Conservation (phyloP, 495 filamentous ascomycete species). For the Usnea hakonensis region DNA sequence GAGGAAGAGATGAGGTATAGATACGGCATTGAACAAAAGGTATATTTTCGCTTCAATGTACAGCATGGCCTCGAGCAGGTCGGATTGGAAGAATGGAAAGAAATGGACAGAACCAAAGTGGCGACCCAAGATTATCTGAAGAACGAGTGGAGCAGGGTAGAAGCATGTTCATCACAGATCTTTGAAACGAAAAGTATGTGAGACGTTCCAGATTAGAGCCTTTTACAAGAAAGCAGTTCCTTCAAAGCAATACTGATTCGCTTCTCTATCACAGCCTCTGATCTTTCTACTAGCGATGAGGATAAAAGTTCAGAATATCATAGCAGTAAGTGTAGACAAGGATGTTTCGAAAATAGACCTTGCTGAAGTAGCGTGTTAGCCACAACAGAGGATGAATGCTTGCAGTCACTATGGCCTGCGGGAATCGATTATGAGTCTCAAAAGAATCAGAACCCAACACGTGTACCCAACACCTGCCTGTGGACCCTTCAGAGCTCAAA, state of each 20-base stretch:
- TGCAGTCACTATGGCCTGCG: constrained; percentile 2
- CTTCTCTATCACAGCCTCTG: background rate
- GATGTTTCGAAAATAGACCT: background rate
- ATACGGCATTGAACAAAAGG: constrained; percentile 20
- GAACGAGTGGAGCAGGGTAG: constrained; percentile 12
- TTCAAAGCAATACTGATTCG: background rate
- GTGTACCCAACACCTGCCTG: constrained; percentile 5
- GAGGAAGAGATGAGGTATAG: constrained; percentile 29
- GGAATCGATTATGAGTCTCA: constrained; percentile 20
- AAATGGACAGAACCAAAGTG: constrained; percentile 33
- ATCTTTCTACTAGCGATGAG: background rate
- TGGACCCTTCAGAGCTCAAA: constrained; percentile 28
- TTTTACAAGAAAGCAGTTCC: no score
- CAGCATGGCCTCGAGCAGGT: constrained; percentile 37
- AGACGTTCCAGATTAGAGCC: no score
- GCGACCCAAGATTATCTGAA: constrained; percentile 37
- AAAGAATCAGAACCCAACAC: constrained; percentile 16
- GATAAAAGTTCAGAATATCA: background rate
- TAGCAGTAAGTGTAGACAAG: background rate
- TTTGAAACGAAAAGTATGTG: no score
- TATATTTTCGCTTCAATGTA: constrained; percentile 43
- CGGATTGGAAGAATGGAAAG: constrained; percentile 33
- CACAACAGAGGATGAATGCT: background rate
- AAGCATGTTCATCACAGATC: background rate
- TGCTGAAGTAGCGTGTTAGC: background rate